Conservation (phyloP, 164 flowering plant genomes). For the Liquidambar formosana region DNA sequence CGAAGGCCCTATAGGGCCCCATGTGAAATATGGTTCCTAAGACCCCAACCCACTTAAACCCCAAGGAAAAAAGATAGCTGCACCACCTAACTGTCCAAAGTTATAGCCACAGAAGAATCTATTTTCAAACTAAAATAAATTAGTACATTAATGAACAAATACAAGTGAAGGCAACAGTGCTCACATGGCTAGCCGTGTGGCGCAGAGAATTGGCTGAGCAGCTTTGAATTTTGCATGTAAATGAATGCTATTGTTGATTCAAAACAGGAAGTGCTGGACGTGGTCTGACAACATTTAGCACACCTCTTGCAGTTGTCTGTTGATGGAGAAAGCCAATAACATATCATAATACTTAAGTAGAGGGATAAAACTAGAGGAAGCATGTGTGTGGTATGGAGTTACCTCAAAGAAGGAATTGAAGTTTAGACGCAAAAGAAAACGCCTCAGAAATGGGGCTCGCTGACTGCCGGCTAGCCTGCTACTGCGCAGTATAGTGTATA, state of each 20-base stretch:
- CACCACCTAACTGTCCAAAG: too few relatives aligned
- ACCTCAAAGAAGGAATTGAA: constrained; percentile 98
- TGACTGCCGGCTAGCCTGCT: constrained; percentile 98
- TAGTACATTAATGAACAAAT: too few relatives aligned
- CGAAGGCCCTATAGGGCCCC: too few relatives aligned
- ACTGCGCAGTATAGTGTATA: constrained; percentile 91
- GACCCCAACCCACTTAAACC: too few relatives aligned
- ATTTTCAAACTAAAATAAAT: too few relatives aligned
- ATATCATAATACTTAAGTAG: not conserved
- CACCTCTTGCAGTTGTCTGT: constrained; percentile 93
- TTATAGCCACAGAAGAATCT: too few relatives aligned
- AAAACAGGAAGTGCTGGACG: constrained; percentile 53
- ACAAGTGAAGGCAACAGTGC: too few relatives aligned
- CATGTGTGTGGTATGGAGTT: constrained; percentile 14
- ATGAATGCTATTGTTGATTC: constrained; percentile 30
- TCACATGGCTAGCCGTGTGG: too few relatives aligned
- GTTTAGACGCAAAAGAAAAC: constrained; percentile 86
- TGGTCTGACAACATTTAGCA: constrained; percentile 79
- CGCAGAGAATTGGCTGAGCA: too few relatives aligned
- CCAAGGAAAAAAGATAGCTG: too few relatives aligned
- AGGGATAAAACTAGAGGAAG: not conserved
- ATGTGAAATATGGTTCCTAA: too few relatives aligned
- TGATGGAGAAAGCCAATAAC: constrained; percentile 9
- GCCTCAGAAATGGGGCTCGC: constrained; percentile 90
- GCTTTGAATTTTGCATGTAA: not conserved